Conservation (phyloP, 495 filamentous ascomycete genomes). For the Diplogelasinospora grovesii region DNA sequence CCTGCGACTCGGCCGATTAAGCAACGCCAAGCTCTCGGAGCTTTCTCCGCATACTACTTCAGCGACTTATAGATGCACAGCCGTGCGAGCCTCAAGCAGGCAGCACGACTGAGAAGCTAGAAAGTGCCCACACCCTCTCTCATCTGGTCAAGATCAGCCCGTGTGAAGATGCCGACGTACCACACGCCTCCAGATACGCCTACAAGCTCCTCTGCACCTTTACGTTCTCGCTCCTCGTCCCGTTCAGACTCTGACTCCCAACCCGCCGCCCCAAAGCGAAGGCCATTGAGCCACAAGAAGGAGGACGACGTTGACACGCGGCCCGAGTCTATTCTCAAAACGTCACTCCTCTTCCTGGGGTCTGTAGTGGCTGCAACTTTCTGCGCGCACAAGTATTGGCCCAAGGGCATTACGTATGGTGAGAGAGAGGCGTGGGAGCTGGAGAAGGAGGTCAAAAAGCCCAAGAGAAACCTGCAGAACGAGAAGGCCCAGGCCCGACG, state of each 20-base stretch:
- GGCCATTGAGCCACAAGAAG: background rate
- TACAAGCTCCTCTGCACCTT: background rate
- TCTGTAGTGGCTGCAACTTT: constrained; percentile 30
- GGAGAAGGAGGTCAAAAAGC: constrained; percentile 8
- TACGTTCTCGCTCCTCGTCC: constrained; percentile 1
- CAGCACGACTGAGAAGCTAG: no score
- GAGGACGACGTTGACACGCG: constrained; percentile 5
- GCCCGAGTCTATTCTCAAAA: constrained; percentile 16
- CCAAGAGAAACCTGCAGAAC: constrained; percentile 1
- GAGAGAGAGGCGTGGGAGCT: constrained; percentile 33
- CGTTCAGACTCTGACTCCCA: constrained; percentile 3
- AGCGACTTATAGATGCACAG: no score
- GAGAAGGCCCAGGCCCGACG: background rate
- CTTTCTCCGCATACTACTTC: no score
- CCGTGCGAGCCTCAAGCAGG: no score
- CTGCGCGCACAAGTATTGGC: constrained; percentile 34
- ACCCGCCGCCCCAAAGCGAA: background rate
- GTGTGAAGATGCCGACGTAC: constrained; percentile 7
- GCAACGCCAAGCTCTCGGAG: no score
- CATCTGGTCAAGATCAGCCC: no score
- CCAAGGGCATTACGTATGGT: constrained; percentile 32
- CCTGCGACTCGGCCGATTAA: no score
- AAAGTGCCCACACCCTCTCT: no score
- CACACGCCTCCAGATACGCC: constrained; percentile 5
- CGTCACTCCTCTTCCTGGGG: constrained; percentile 32